Evolutionary conservation across 2,329 filamentous ascomycete species (phyloP).

Genomic region (Fusarium xyrophilum): DNA sequence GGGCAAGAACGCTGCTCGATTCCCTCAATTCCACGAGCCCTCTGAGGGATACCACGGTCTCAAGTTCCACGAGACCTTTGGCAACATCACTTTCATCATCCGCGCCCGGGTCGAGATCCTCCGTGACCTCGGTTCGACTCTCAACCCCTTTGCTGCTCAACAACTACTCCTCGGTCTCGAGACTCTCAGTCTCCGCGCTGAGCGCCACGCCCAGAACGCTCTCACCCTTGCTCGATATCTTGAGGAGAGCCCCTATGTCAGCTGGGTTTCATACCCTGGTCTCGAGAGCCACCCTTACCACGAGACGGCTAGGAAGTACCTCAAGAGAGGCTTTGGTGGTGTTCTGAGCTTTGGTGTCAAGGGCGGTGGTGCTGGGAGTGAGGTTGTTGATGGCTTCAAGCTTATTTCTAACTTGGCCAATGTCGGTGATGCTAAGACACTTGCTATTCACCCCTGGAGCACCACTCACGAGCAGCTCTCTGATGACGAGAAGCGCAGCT

Average conservation of each 20-base stretch:
- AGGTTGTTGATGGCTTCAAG: constrained; percentile 93
- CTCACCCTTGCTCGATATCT: constrained; percentile 82
- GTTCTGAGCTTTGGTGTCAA: constrained; percentile 94
- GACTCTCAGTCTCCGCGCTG: constrained; percentile 84
- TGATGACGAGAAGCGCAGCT: constrained; percentile 79
- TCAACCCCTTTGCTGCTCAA: constrained; percentile 93
- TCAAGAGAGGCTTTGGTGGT: constrained; percentile 83
- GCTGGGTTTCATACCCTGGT: constrained; percentile 94
- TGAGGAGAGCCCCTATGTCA: constrained; percentile 80
- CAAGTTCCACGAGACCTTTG: constrained; percentile 94
- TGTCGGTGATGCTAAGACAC: constrained; percentile 92
- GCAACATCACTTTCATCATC: constrained; percentile 80
- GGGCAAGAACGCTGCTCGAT: constrained; percentile 81
- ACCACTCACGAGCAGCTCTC: constrained; percentile 93
- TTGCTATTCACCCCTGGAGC: constrained; percentile 94
- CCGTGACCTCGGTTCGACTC: constrained; percentile 79
- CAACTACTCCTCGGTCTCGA: constrained; percentile 89
- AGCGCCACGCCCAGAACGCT: constrained; percentile 87
- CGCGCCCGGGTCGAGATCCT: constrained; percentile 88
- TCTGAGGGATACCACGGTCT: constrained; percentile 90
- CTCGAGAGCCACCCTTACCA: constrained; percentile 83
- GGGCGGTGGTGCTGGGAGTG: constrained; percentile 81
- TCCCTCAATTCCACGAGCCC: constrained; percentile 92
- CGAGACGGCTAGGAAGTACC: constrained; percentile 82
- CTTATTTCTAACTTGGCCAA: constrained; percentile 96